Conservation (phyloP, 345 rosid genomes). For the Citrus trifoliata region DNA sequence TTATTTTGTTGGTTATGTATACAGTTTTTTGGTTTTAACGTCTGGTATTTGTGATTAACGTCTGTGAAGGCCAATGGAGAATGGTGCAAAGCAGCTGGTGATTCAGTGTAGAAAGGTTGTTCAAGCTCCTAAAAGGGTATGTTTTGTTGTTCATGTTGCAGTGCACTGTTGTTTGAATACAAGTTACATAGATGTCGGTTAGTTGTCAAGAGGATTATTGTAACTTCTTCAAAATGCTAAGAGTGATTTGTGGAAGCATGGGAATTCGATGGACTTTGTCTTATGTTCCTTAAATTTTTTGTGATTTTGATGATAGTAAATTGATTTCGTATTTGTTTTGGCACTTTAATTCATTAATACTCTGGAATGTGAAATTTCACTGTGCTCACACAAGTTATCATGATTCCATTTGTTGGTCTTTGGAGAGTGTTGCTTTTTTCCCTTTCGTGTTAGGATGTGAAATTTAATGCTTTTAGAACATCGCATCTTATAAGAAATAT, state of each 20-base stretch:
- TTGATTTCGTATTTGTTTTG: not conserved
- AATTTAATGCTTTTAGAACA: not conserved
- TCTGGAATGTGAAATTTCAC: too few relatives aligned
- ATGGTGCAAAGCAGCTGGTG: constrained; percentile 72
- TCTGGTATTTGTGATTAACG: not conserved
- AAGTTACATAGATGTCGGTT: not conserved
- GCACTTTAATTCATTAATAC: too few relatives aligned
- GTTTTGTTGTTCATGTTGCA: not conserved
- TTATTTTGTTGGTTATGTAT: not conserved
- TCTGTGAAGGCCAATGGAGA: constrained; percentile 58
- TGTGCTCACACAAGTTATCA: too few relatives aligned
- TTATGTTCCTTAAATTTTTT: not conserved
- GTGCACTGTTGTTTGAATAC: not conserved
- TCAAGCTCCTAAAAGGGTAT: constrained; percentile 74
- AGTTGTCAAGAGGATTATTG: not conserved
- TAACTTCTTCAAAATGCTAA: not conserved
- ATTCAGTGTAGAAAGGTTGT: constrained; percentile 66
- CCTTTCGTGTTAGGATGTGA: not conserved
- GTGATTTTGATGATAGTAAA: not conserved
- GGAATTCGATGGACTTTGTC: not conserved
- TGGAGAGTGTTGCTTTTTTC: not conserved
- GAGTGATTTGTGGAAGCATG: not conserved
- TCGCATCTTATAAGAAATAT: too few relatives aligned
- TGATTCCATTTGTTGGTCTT: not conserved
- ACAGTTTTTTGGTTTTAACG: not conserved